A percentile compares a stretch with the other conserved stretches of the same genome.
Conservation (phyloP, 1,284 basidiomycete species). For the Ceratobasidium sp. region DNA sequence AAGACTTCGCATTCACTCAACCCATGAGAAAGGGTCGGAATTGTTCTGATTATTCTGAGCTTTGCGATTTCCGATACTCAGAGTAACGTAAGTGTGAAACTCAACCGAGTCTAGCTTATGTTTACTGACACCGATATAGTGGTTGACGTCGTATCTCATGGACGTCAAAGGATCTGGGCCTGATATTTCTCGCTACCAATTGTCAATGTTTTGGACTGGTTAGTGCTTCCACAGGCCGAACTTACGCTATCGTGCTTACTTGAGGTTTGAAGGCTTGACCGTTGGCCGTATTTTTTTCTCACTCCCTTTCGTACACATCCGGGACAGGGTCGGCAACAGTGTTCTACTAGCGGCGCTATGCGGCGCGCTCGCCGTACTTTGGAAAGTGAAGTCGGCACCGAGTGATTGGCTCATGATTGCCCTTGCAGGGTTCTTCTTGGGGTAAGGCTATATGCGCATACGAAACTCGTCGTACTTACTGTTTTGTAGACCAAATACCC, state of each 20-base stretch:
- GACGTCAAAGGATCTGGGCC: constrained; percentile 33
- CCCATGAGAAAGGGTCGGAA: constrained; percentile 13
- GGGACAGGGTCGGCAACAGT: constrained; percentile 34
- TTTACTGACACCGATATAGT: constrained; percentile 2
- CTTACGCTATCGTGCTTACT: neutral
- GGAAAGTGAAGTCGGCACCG: constrained; percentile 7
- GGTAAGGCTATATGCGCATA: constrained; percentile 19
- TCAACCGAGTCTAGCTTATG: neutral
- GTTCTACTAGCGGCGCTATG: constrained; percentile 12
- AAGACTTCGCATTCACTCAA: neutral
- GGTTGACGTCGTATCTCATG: constrained; percentile 35
- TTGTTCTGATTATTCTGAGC: constrained; percentile 30
- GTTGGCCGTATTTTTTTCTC: constrained; percentile 37
- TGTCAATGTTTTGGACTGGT: constrained; percentile 37
- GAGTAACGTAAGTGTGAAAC: constrained; percentile 16
- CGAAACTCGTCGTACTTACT: neutral
- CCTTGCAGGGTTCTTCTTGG: constrained; percentile 32
- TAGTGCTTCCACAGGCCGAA: neutral
- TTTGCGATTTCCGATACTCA: constrained; percentile 26
- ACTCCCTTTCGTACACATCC: constrained; percentile 29
- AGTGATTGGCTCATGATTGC: constrained; percentile 21
- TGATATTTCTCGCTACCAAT: constrained; percentile 34
- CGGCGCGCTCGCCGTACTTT: constrained; percentile 13
- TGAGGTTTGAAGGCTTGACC: neutral
- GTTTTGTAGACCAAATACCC: constrained; percentile 14